These are phyloP conservation scores for Elaeis guineensis DNA, from an alignment of 176 grass and related monocot species.

Conservation along the genomic window DNA sequence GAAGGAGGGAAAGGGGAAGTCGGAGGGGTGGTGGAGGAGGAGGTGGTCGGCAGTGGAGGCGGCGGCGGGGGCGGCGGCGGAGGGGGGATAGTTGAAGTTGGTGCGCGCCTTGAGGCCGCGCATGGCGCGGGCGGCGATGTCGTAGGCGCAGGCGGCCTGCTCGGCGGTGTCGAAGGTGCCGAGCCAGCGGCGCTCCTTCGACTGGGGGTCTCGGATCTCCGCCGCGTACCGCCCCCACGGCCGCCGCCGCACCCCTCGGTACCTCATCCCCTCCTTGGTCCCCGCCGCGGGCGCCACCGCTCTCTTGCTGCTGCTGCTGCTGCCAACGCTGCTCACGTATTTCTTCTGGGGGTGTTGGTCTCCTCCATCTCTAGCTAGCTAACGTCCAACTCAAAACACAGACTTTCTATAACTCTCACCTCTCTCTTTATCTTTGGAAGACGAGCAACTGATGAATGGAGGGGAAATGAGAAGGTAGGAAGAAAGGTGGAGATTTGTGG, in stretches of 20 bases:
- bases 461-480: background rate
- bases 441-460: no score
- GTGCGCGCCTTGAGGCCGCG: slow-evolving; percentile 86
- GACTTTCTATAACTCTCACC: no score
- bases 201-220: slow-evolving; percentile 81
- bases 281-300: background rate
- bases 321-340: slow-evolving; percentile 11
- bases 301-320: slow-evolving; percentile 16
- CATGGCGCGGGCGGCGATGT: slow-evolving; percentile 88
- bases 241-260: slow-evolving; percentile 80
- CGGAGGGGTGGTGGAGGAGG: background rate
- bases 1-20: slow-evolving; percentile 33
- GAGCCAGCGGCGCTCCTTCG: slow-evolving; percentile 89
- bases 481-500: background rate
- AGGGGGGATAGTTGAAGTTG: slow-evolving; percentile 53
- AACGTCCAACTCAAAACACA: no score
- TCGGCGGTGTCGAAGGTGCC: slow-evolving; percentile 98
- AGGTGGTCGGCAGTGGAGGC: background rate
- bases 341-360: slow-evolving; percentile 17
- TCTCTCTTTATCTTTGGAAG: no score
- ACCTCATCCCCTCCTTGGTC: slow-evolving; percentile 24
- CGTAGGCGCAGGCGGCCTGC: slow-evolving; percentile 93
- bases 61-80: background rate
- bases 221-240: slow-evolving; percentile 96
- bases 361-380: slow-evolving; percentile 13